A percentile compares a stretch with the other conserved stretches of the same genome.
Evolutionary conservation across 768 basidiomycete genomes (phyloP).

Genomic region (Rickenella mellea): DNA sequence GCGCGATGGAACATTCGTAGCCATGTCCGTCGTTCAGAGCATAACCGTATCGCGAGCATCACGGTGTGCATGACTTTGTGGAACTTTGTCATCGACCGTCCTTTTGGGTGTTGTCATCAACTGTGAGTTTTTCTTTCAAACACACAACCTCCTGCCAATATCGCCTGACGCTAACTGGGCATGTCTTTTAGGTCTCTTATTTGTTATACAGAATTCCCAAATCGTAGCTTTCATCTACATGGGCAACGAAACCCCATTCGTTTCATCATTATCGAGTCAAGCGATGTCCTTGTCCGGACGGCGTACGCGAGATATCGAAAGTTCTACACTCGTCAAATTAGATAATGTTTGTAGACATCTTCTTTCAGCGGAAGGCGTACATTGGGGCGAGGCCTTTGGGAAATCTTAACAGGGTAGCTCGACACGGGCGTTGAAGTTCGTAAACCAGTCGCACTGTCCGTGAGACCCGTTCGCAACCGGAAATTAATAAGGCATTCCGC

Average conservation of each 20-base stretch:
- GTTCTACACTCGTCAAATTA: too few species aligned
- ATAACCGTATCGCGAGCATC: conserved; percentile 76
- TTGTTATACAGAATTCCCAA: conserved; percentile 89
- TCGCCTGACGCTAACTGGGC: background rate
- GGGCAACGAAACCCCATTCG: conserved; percentile 73
- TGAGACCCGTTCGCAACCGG: too few species aligned
- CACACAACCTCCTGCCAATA: background rate
- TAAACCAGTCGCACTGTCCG: too few species aligned
- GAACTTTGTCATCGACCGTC: conserved; percentile 93
- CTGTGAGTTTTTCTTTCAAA: too few species aligned
- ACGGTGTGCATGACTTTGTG: conserved; percentile 88
- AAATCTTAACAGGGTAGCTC: too few species aligned
- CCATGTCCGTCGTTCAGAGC: conserved; percentile 77
- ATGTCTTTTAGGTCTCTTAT: conserved; percentile 66
- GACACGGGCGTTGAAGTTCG: too few species aligned
- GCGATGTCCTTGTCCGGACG: too few species aligned
- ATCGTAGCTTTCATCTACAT: conserved; percentile 19
- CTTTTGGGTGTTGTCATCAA: conserved; percentile 87
- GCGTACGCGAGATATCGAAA: too few species aligned
- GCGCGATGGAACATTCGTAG: conserved; percentile 93
- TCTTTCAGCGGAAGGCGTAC: too few species aligned
- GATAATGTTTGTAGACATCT: too few species aligned
- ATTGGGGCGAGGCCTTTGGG: too few species aligned
- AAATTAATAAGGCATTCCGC: too few species aligned
- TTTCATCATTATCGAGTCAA: conserved; percentile 89